phyloP scores from a whole-genome alignment of 345 rosid species.

The Citrus australasica region DNA sequence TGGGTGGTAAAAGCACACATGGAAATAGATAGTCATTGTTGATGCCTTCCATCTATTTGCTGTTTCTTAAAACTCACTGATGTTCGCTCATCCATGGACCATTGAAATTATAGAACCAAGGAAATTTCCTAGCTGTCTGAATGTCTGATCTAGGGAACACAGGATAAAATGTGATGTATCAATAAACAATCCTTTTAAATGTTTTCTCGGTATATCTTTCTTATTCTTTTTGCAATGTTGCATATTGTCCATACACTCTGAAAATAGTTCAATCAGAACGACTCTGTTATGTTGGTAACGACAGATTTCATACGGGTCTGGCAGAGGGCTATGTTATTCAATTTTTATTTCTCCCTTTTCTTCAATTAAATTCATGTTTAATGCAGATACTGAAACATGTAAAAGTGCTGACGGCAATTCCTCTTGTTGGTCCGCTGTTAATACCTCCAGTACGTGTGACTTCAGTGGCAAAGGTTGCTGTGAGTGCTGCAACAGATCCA shows the following conservation, averaged over 20 bases:
- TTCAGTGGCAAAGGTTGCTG: conserved; percentile 55
- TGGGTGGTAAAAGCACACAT: background rate
- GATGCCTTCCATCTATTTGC: background rate
- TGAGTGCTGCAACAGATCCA: conserved; percentile 48
- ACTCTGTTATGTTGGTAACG: background rate
- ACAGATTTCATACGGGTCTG: background rate
- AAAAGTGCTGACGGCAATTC: conserved; percentile 41
- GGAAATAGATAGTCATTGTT: background rate
- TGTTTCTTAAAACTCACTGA: background rate
- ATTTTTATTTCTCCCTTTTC: background rate
- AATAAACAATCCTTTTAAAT: background rate
- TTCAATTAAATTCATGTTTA: background rate
- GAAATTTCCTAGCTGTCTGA: background rate
- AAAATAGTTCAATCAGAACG: background rate
- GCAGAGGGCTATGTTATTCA: background rate
- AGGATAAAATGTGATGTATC: background rate
- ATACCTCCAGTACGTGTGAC: conserved; percentile 54
- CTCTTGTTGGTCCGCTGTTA: conserved; percentile 53
- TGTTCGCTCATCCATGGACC: background rate
- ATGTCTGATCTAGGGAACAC: background rate
- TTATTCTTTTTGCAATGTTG: background rate
- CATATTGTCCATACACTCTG: background rate
- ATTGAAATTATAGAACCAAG: background rate
- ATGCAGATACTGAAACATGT: conserved; percentile 51
- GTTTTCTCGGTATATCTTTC: background rate